A percentile compares a stretch with the other conserved stretches of the same genome.
Conservation (phyloP, 768 basidiomycete species). For the Pulveroboletus sp. region DNA sequence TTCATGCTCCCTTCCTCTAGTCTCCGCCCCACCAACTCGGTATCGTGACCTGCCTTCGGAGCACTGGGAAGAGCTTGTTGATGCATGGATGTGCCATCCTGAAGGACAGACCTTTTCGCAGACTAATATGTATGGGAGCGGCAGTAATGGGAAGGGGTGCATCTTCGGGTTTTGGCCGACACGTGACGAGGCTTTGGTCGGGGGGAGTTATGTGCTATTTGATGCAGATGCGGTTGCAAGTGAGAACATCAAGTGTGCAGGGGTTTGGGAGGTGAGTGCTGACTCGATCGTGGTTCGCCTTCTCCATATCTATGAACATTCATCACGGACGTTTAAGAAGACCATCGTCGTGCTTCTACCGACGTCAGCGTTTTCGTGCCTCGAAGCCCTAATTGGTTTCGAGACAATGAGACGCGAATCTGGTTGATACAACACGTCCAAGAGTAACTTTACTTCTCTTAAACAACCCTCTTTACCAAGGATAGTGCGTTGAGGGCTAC, state of each 20-base stretch:
- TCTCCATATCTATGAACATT: not conserved
- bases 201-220: conserved; percentile 85
- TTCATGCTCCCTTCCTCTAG: conserved; percentile 71
- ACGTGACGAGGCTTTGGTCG: conserved; percentile 70
- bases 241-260: conserved; percentile 21
- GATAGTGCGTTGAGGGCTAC: conserved; percentile 83
- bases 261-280: conserved; percentile 45
- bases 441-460: conserved; percentile 57
- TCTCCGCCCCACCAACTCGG: conserved; percentile 44
- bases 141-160: conserved; percentile 18
- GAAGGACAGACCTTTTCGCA: conserved; percentile 70
- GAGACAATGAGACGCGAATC: conserved; percentile 23
- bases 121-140: conserved; percentile 33
- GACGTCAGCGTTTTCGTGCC: conserved; percentile 35
- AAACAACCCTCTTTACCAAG: conserved; percentile 87
- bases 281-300: conserved; percentile 4
- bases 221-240: conserved; percentile 52
- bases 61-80: conserved; percentile 95
- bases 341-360: conserved; percentile 74
- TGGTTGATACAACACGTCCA: conserved; percentile 97
- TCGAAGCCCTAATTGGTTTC: conserved; percentile 62
- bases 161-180: conserved; percentile 75
- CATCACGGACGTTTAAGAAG: conserved; percentile 82
- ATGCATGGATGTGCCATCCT: conserved; percentile 97
- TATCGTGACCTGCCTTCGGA: conserved; percentile 92